phyloP scores from a whole-genome alignment of 148 eudicot species.

The Bassia scoparia region DNA sequence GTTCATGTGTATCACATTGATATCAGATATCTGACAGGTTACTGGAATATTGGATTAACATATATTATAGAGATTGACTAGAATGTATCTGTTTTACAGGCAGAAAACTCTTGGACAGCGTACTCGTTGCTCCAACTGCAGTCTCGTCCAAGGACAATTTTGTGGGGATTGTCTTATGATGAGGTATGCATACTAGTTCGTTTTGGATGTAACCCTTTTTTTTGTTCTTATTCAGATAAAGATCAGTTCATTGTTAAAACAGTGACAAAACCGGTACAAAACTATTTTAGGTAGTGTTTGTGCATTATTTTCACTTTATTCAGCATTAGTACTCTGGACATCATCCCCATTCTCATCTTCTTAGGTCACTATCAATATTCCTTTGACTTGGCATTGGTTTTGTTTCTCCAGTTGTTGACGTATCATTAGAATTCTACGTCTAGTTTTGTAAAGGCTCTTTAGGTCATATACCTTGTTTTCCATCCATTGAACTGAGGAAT shows the following conservation, averaged over 20 bases:
- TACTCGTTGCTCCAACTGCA: conserved; percentile 71
- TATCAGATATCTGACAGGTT: conserved; percentile 3
- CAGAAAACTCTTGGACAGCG: conserved; percentile 94
- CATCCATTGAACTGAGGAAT: no score
- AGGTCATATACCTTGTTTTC: no score
- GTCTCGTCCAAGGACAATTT: conserved; percentile 82
- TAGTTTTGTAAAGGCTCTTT: no score
- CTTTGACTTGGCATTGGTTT: no score
- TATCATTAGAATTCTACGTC: no score
- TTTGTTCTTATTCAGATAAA: neutral
- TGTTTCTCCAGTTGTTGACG: no score
- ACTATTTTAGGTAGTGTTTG: no score
- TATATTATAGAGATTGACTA: neutral
- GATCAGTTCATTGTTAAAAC: neutral
- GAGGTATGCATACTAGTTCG: conserved; percentile 44
- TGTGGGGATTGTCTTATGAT: conserved; percentile 92
- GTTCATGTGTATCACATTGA: neutral
- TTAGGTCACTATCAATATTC: no score
- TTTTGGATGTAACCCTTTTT: neutral
- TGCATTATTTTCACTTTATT: no score
- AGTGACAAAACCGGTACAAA: neutral
- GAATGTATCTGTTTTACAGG: conserved; percentile 44
- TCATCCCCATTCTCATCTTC: no score
- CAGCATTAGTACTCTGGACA: no score
- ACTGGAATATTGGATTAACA: neutral